These are phyloP conservation scores for Luvunga scandens DNA, from an alignment of 345 rosid species.

Conservation along the genomic window DNA sequence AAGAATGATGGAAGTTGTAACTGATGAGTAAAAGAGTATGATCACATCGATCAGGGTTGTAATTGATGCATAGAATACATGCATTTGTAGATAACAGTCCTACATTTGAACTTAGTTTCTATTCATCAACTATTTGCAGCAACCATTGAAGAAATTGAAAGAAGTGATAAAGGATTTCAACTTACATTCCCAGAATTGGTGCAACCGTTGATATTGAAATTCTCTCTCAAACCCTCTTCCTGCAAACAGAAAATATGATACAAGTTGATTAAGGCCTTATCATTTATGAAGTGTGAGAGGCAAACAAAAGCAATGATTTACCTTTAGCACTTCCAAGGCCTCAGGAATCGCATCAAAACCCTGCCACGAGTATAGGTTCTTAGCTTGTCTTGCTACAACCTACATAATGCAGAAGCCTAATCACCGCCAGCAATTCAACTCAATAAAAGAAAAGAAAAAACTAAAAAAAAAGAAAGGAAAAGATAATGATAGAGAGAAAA, in stretches of 20 bases:
- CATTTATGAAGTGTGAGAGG: background rate
- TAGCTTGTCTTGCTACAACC: slow-evolving; percentile 74
- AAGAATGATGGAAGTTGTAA: background rate
- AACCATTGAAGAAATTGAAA: background rate
- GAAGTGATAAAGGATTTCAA: background rate
- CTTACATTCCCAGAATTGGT: slow-evolving; percentile 42
- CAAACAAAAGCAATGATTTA: slow-evolving; percentile 10
- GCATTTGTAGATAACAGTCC: background rate
- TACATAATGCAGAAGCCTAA: slow-evolving; percentile 20
- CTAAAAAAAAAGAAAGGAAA: too few relatives aligned
- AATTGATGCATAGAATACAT: background rate
- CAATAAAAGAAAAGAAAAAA: background rate
- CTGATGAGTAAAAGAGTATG: background rate
- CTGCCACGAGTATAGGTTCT: slow-evolving; percentile 75
- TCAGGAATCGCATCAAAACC: slow-evolving; percentile 70
- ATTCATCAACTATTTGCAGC: background rate
- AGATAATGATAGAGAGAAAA: background rate
- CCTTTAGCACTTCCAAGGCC: slow-evolving; percentile 56
- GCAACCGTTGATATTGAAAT: slow-evolving; percentile 35
- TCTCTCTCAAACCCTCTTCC: slow-evolving; percentile 62
- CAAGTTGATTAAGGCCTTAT: background rate
- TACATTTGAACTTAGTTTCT: background rate
- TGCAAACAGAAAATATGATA: slow-evolving; percentile 22
- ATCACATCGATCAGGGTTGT: background rate
- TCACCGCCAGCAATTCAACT: slow-evolving; percentile 16